These are phyloP conservation scores for Solanum hybrid DNA, from an alignment of 305 asterid species.

Conservation along the genomic window DNA sequence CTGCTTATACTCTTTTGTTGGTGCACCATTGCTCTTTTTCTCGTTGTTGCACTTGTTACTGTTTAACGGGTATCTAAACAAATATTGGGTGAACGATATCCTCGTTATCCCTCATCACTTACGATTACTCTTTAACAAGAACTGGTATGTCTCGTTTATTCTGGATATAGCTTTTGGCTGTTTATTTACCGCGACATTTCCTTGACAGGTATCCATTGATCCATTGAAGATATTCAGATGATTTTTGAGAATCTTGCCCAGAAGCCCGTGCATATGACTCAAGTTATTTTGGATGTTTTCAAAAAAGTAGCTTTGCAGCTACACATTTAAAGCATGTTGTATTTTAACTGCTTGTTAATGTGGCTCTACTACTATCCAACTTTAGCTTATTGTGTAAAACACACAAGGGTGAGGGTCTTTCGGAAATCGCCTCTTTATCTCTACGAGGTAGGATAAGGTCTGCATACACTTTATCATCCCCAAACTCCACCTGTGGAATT, in stretches of 20 bases:
- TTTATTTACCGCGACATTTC: not conserved
- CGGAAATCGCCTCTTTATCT: rapidly evolving
- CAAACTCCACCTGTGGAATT: rapidly evolving
- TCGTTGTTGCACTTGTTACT: not conserved
- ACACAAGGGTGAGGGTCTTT: not conserved
- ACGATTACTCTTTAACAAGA: not conserved
- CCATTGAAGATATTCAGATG: conserved; percentile 69
- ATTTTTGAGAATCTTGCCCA: conserved; percentile 73
- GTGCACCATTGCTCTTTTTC: not conserved
- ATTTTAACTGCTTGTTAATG: not conserved
- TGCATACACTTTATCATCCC: not conserved
- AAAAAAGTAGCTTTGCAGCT: not conserved
- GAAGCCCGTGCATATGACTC: conserved; percentile 48
- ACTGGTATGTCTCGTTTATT: not conserved
- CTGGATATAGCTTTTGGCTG: not conserved
- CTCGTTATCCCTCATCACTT: not conserved
- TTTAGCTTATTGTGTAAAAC: not conserved
- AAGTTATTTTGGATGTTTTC: conserved; percentile 13
- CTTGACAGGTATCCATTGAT: conserved; percentile 50
- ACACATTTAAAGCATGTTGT: not conserved
- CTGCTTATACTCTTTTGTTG: not conserved
- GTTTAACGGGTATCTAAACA: not conserved
- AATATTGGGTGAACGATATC: not conserved
- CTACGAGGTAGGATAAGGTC: not conserved
- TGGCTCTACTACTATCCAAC: not conserved